A percentile compares a stretch with the other conserved stretches of the same genome.
phyloP scores from a whole-genome alignment of 192 early-diverging fungal species.

The Thoreauomyces humboldtii region DNA sequence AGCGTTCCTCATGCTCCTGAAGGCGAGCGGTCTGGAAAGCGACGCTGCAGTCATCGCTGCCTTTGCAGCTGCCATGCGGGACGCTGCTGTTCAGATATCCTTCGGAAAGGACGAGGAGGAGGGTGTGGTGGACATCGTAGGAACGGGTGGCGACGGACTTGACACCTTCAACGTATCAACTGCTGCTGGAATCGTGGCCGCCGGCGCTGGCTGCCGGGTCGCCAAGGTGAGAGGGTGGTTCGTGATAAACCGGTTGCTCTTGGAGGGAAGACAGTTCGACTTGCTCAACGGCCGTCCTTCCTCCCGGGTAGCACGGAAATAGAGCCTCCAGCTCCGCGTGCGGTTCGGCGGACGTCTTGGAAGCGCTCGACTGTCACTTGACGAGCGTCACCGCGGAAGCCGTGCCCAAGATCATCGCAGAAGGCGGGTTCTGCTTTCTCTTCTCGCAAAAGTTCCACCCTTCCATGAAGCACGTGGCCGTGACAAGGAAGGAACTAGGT shows the following conservation, averaged over 20 bases:
- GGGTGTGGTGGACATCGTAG: conserved; percentile 81
- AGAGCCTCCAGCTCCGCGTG: conserved; percentile 84
- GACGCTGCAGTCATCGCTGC: conserved; percentile 79
- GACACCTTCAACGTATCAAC: conserved; percentile 98
- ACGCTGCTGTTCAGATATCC: conserved; percentile 59
- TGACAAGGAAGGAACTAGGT: conserved; percentile 79
- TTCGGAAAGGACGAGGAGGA: conserved; percentile 37
- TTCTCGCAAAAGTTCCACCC: conserved; percentile 92
- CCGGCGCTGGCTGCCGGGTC: conserved; percentile 83
- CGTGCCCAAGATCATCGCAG: conserved; percentile 63
- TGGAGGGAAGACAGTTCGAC: background rate
- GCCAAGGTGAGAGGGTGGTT: conserved; percentile 66
- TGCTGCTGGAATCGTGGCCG: conserved; percentile 85
- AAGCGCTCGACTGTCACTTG: conserved; percentile 77
- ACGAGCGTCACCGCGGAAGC: conserved; percentile 59
- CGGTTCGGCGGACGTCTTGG: conserved; percentile 93
- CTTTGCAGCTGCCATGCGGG: conserved; percentile 68
- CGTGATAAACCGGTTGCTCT: background rate
- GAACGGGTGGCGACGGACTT: conserved; percentile 98
- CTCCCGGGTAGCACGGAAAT: conserved; percentile 89
- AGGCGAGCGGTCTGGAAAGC: conserved; percentile 65
- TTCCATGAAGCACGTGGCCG: conserved; percentile 76
- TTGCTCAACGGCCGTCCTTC: background rate
- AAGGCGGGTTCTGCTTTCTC: conserved; percentile 80
- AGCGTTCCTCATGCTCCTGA: conserved; percentile 80